Conservation (phyloP, 2,329 filamentous ascomycete genomes). For the Neofusicoccum sp. region DNA sequence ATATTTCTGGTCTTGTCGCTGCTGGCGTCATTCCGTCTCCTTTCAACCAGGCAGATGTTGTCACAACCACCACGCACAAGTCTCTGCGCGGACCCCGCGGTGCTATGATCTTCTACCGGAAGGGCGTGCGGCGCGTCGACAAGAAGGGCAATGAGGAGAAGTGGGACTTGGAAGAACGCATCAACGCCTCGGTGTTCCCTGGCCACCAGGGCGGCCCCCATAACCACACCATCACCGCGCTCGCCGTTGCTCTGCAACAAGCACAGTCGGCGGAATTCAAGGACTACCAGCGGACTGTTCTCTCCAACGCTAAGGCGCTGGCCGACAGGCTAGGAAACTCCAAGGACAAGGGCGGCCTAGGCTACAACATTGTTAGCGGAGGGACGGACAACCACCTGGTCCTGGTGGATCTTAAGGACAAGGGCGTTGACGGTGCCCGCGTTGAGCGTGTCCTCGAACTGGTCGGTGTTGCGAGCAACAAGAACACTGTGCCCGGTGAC, state of each 20-base stretch:
- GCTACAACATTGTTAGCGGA: conserved; percentile 92
- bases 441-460: conserved; percentile 95
- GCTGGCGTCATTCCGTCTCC: conserved; percentile 91
- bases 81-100: conserved; percentile 95
- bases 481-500: conserved; percentile 97
- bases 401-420: conserved; percentile 87
- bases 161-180: conserved; percentile 92
- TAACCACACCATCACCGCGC: conserved; percentile 98
- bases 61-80: conserved; percentile 99
- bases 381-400: conserved; percentile 99
- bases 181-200: conserved; percentile 99
- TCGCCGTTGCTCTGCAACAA: conserved; percentile 94
- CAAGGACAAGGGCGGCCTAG: conserved; percentile 69
- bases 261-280: conserved; percentile 89
- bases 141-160: conserved; percentile 89
- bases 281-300: conserved; percentile 88
- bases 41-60: conserved; percentile 90
- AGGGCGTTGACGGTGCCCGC: conserved; percentile 86
- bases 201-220: conserved; percentile 98
- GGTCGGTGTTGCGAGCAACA: conserved; percentile 99
- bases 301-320: conserved; percentile 90
- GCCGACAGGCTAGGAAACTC: conserved; percentile 72
- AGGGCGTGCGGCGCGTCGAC: conserved; percentile 88
- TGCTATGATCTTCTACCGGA: conserved; percentile 99
- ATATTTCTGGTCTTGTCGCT: conserved; percentile 95